Evolutionary conservation across 768 basidiomycete genomes (phyloP), one percentile per base, ranked within the genome.

Genomic region (Tylopilus cervinicoccineus): DNA sequence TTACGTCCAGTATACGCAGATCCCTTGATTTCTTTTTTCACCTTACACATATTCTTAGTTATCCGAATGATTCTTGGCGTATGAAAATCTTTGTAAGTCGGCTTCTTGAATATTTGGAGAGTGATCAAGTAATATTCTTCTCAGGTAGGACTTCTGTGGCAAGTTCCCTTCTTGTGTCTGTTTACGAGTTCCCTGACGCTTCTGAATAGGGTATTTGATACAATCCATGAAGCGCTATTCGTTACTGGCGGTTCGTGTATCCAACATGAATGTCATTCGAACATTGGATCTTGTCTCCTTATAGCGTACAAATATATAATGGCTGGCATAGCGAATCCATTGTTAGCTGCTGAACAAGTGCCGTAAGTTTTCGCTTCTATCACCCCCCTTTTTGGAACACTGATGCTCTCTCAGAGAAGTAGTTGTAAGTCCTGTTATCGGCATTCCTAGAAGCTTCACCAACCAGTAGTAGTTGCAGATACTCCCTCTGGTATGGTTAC

Each of bases 121-220:
- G 6, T 36, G 13, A 31, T 36, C 12, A 45, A 10, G 11, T 17
- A 36, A 22, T 4, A 0, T 24, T 31, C 5, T 32, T 24, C 2
- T 4, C 13, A 57, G 56, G 56, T 58, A 3, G 38, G 33, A 22
- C 41, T 6, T 19, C 2, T 57, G 14, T 57, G 56, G 56, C 58
- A 19, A 9, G 12, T 0, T 5, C 5, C 16, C 2, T n/a, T 20
- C 2, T 20, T 29, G 6, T 14, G 13, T 20, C 6, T 1, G 13
- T n/a, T 17, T 6, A 3, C 6, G 10, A 16, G 4, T 26, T 12
- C 45, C 23, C 34, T 3, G 5, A 29, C 12, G 9, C 5, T 26
- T 43, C 4, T 2, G 7, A 14, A 27, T 27, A 57, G 56, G 52
- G 31, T 16, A 9, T 28, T 54, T 13, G 14, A 52, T 16, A 57